Evolutionary conservation across 495 filamentous ascomycete genomes (phyloP).

Genomic region (Penicillium paxilli): DNA sequence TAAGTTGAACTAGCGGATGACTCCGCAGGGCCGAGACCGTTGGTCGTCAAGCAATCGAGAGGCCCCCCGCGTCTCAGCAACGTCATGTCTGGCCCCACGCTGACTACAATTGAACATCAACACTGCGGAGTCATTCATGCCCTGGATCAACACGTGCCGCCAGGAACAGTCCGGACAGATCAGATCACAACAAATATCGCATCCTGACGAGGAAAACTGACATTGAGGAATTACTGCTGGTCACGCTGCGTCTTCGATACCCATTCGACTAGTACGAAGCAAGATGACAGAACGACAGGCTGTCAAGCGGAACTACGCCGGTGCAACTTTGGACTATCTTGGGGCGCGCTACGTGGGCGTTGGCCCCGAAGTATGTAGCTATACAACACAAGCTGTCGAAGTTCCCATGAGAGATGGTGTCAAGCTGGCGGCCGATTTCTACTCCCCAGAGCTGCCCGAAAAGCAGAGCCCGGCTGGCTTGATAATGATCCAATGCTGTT

Average conservation of each 20-base stretch:
- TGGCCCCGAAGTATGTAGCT: slow-evolving; percentile 19
- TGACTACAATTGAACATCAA: no score
- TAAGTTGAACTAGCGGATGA: not conserved
- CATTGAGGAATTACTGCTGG: no score
- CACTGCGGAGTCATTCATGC: no score
- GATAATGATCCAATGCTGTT: slow-evolving; percentile 25
- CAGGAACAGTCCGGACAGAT: not conserved
- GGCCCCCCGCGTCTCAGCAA: not conserved
- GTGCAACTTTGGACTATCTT: slow-evolving; percentile 13
- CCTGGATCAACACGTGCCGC: not conserved
- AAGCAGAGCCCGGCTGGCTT: slow-evolving; percentile 13
- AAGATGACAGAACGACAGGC: slow-evolving; percentile 11
- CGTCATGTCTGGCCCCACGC: not conserved
- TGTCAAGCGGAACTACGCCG: slow-evolving; percentile 8
- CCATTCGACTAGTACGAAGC: not conserved
- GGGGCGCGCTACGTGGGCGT: slow-evolving; percentile 9
- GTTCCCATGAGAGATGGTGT: slow-evolving; percentile 29
- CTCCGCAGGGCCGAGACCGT: not conserved
- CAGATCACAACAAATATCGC: not conserved
- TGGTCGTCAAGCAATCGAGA: not conserved
- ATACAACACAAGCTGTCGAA: slow-evolving; percentile 20
- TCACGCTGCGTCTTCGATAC: not conserved
- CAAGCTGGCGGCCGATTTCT: slow-evolving; percentile 31
- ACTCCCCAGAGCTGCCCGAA: slow-evolving; percentile 16
- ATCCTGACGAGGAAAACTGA: not conserved